Evolutionary conservation across 1,139 yeast species (phyloP).

Genomic region (Saccharomycopsis crataegensis): DNA sequence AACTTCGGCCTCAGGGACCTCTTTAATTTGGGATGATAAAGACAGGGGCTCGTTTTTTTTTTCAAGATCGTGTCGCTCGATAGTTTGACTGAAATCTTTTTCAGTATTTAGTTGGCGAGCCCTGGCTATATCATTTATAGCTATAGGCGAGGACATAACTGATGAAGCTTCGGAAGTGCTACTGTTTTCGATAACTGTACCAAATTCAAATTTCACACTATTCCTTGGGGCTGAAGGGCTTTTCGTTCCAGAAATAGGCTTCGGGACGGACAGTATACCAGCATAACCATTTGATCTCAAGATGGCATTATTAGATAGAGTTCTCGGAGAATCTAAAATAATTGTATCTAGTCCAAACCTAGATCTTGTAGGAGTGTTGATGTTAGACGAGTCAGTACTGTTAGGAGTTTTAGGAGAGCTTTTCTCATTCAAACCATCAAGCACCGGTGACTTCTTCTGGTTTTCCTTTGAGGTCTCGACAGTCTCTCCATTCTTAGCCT

Average conservation of each 20-base stretch:
- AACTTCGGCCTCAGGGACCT: neutral
- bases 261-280: neutral
- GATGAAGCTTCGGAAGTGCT: conserved; percentile 9
- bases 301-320: conserved; percentile 5
- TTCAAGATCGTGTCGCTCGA: neutral
- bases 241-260: neutral
- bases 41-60: neutral
- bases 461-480: neutral
- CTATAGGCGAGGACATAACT: conserved; percentile 15
- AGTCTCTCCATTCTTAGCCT: neutral
- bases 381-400: neutral
- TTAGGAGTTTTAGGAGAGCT: neutral
- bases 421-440: no score
- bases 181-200: conserved; percentile 17
- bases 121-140: conserved; percentile 8
- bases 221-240: neutral
- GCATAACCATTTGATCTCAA: conserved; percentile 1
- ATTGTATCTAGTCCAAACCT: neutral
- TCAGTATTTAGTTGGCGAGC: neutral
- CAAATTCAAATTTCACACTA: conserved; percentile 14
- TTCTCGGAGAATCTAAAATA: conserved; percentile 1
- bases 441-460: no score
- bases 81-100: neutral
- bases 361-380: neutral
- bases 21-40: neutral